Evolutionary conservation across 202 grass and related monocot species (phyloP), one percentile per base, ranked within the genome.

Genomic region (Miscanthus sacchariflorus): DNA sequence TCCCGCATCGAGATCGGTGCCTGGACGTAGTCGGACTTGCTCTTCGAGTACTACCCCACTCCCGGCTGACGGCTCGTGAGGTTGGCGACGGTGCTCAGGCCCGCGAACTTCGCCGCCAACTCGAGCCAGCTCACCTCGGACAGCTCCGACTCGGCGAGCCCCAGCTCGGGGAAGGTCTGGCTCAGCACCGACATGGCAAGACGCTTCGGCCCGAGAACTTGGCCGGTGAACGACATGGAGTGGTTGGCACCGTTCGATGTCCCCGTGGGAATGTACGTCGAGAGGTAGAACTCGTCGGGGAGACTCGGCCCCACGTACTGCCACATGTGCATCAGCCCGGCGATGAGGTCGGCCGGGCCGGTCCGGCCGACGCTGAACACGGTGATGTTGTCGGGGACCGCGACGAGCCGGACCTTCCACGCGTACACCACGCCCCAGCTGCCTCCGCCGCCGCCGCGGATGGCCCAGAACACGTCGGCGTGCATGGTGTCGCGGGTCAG

Each of bases 1-100:
- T 70, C 89, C 0, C 9, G 11, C 38, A 30, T 71, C 0, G 52
- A 45, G 64, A 93, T 92, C 14, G 89, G 87, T 1, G 81, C 5
- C 2, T 24, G 61, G 11, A 59, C 54, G 54, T 59, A 59, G 54
- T 59, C 54, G 19, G 54, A 59, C 54, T 59, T 59, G 7, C 54
- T 59, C 54, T 59, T 59, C 2, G 54, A 8, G 54, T n/a, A 59
- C 5, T 9, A 0, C 6, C 54, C 54, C 0, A 9, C 54, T 5
- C 54, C 54, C 0, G 19, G 7, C 54, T 59, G 54, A 7, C 54
- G 19, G 19, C 1, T 3, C 54, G 54, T 59, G 52, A 56, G 52
- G 2, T 8, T 0, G 6, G 52, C 52, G 52, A 21, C 52, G 18
- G 52, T 7, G 18, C 19, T 19, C 0, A 59, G 7, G 6, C 19